Percentiles rank a stretch among this genome's conserved stretches.
Evolutionary conservation across 2,329 filamentous ascomycete species (phyloP).

Genomic region (Leptographium galeiforme): DNA sequence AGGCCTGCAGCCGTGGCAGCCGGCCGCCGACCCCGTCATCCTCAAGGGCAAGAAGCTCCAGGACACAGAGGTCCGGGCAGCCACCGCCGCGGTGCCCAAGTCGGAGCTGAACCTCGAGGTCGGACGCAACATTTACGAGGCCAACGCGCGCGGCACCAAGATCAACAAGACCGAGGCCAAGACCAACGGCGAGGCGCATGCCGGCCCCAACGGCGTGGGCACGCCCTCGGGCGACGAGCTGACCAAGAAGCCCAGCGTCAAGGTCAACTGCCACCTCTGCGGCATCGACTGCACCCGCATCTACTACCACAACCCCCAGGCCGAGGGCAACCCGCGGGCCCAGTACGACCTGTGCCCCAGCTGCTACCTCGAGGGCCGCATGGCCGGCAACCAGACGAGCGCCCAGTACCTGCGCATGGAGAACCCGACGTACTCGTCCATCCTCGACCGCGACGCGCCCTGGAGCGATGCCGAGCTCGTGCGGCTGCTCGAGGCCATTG

Average conservation of each 20-base stretch:
- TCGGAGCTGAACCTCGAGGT: constrained; percentile 83
- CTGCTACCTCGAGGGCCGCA: constrained; percentile 74
- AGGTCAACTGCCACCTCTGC: constrained; percentile 80
- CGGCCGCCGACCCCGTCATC: constrained; percentile 60
- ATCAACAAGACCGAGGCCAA: constrained; percentile 58
- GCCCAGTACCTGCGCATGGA: constrained; percentile 81
- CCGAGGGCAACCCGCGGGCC: constrained; percentile 46
- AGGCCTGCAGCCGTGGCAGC: constrained; percentile 89
- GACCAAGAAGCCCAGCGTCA: constrained; percentile 50
- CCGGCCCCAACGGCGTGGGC: constrained; percentile 50
- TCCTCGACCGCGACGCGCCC: constrained; percentile 71
- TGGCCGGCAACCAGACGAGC: constrained; percentile 65
- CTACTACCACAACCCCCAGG: constrained; percentile 45
- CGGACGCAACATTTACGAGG: constrained; percentile 89
- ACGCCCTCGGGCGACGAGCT: constrained; percentile 38
- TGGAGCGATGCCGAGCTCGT: constrained; percentile 88
- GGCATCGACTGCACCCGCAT: constrained; percentile 71
- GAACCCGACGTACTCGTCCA: constrained; percentile 66
- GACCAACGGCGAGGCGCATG: constrained; percentile 56
- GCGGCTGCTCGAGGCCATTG: constrained; percentile 78
- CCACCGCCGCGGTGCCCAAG: constrained; percentile 53
- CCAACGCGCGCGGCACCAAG: constrained; percentile 64
- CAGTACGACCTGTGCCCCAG: constrained; percentile 86
- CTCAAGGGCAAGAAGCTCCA: constrained; percentile 45
- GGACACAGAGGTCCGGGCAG: constrained; percentile 63